phyloP scores from a whole-genome alignment of 2,329 filamentous ascomycete species.

The Aspergillus clavatus region DNA sequence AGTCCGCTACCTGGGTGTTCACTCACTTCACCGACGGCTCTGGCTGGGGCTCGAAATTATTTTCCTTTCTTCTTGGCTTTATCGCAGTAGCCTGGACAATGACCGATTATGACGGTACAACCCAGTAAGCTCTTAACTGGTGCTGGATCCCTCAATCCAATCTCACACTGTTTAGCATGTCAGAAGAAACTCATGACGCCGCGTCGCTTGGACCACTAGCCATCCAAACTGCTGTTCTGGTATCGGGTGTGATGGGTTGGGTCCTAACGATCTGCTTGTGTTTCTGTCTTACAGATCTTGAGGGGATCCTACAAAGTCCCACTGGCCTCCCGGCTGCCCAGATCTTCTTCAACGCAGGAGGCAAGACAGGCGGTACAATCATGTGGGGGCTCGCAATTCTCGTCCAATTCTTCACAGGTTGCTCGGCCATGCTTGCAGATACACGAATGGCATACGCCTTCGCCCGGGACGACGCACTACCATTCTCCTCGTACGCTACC shows the following conservation, averaged over 20 bases:
- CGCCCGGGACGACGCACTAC: conserved; percentile 56
- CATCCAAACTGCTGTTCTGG: conserved; percentile 55
- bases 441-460: conserved; percentile 60
- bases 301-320: conserved; percentile 52
- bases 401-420: conserved; percentile 62
- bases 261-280: conserved; percentile 59
- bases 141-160: background rate
- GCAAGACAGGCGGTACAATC: conserved; percentile 50
- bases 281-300: conserved; percentile 57
- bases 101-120: conserved; percentile 65
- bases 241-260: conserved; percentile 58
- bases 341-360: conserved; percentile 57
- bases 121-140: conserved; percentile 46
- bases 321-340: conserved; percentile 58
- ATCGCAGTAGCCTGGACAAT: conserved; percentile 51
- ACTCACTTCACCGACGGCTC: conserved; percentile 58
- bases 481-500: conserved; percentile 50
- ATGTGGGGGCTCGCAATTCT: conserved; percentile 62
- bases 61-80: conserved; percentile 58
- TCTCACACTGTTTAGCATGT: conserved; percentile 45
- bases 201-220: conserved; percentile 56
- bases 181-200: conserved; percentile 62
- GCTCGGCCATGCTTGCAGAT: conserved; percentile 60
- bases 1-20: conserved; percentile 57
- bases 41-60: conserved; percentile 57